phyloP scores from a whole-genome alignment of 257 asterid species.

The Cruciata laevipes region DNA sequence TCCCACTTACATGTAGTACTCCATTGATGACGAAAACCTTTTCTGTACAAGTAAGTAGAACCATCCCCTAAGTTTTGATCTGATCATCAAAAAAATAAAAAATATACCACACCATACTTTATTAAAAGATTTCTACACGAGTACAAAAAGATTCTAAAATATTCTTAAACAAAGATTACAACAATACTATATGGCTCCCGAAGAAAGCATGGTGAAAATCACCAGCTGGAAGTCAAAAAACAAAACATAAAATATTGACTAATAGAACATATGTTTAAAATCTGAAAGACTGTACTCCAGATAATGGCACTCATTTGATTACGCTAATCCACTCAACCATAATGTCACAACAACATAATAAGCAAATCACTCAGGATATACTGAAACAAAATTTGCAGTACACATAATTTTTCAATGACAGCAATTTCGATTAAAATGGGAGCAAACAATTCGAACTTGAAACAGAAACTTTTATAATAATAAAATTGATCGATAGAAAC shows the following conservation, averaged over 20 bases:
- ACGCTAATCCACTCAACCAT: background rate
- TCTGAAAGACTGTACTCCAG: background rate
- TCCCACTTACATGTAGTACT: constrained; percentile 14
- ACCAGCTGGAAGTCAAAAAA: background rate
- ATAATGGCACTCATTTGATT: background rate
- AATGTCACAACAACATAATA: background rate
- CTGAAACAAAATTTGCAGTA: background rate
- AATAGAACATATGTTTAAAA: background rate
- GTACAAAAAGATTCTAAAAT: background rate
- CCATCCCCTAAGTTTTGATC: constrained; percentile 24
- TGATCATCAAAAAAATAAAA: constrained; percentile 8
- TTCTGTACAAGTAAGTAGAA: constrained; percentile 14
- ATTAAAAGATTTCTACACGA: background rate
- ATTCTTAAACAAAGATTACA: background rate
- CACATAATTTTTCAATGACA: too few relatives aligned
- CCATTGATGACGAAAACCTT: constrained; percentile 8
- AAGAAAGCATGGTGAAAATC: background rate
- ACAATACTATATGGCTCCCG: background rate
- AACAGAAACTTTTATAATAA: background rate
- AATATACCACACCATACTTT: background rate
- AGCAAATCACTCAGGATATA: background rate
- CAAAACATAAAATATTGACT: background rate
- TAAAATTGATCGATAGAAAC: background rate
- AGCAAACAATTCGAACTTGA: background rate
- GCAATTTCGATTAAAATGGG: background rate